Evolutionary conservation across 176 grass and related monocot genomes (phyloP), one percentile per base, ranked within the genome.

Genomic region (Musa itinerans): DNA sequence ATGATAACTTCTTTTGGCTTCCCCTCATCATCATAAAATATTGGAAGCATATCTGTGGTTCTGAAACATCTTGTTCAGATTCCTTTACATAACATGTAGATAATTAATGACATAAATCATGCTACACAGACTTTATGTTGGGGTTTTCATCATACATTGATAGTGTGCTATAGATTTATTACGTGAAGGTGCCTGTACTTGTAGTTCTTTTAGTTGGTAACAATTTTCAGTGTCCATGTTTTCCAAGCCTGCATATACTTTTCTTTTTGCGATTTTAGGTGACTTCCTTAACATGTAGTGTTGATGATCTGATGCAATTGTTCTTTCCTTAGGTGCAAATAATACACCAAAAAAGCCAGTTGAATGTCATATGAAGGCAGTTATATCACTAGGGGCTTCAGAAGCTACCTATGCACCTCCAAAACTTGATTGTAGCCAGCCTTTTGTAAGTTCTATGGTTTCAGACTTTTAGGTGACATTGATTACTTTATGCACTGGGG

Each of bases 341-440:
- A 52, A 73, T 79, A 62, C 78, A 54, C 86, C 91, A 69, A 72
- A 65, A 2, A 87, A 92, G 63, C 74, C 80, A 51, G 83, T 86
- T 79, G 86, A 88, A 54, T 73, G 79, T 77, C 86, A 89, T 73
- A 82, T 87, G 80, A 94, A 86, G 82, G 89, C 95, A 68, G 84
- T 80, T 76, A 84, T 99, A 69, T 82, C 84, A 72, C 73, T 92
- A 29, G 89, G 87, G 22, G 82, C 84, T 83, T 54, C 79, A 23
- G 89, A 92, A 79, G 69, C 77, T 68, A 54, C 76, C 10, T 94
- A 84, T 79, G 65, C 78, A 65, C 78, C 78, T 78, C 61, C 79
- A 53, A 94, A 89, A 71, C 83, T 81, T 80, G 95, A 93, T 63
- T 65, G 58, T 81, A 74, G 6, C 52, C 95, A 86, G 68, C 79